Evolutionary conservation across 2,329 filamentous ascomycete species (phyloP).

Genomic region (Trichoderma cornu-damae): DNA sequence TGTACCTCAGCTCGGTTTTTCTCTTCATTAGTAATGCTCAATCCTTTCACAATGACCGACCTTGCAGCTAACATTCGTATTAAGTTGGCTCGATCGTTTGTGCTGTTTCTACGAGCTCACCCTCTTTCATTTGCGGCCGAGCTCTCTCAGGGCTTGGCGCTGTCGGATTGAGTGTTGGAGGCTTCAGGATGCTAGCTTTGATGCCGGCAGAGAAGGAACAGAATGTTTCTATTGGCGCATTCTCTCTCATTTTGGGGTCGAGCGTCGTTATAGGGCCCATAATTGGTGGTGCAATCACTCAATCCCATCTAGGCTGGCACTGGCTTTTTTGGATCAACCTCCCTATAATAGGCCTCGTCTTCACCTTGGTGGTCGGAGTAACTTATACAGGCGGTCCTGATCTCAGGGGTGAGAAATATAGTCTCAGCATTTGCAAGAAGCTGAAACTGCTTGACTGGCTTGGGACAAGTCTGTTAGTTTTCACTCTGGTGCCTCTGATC

Average conservation of each 20-base stretch:
- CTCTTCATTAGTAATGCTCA: neutral
- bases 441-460: neutral
- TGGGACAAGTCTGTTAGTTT: neutral
- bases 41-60: neutral
- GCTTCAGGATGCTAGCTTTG: conserved; percentile 3
- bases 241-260: neutral
- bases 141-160: neutral
- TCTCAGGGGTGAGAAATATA: conserved; percentile 3
- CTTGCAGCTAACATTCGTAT: neutral
- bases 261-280: conserved; percentile 4
- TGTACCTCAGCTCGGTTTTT: neutral
- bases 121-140: neutral
- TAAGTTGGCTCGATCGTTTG: neutral
- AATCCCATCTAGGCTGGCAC: neutral
- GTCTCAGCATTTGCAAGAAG: neutral
- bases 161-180: conserved; percentile 8
- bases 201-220: neutral
- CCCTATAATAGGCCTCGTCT: neutral
- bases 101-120: neutral
- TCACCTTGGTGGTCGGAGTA: neutral
- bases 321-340: conserved; percentile 12
- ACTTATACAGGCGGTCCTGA: neutral
- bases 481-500: neutral
- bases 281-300: conserved; percentile 1
- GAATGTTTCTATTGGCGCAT: conserved; percentile 1